phyloP scores from a whole-genome alignment of 1,284 basidiomycete species.

The Apiotrichum siamense region DNA sequence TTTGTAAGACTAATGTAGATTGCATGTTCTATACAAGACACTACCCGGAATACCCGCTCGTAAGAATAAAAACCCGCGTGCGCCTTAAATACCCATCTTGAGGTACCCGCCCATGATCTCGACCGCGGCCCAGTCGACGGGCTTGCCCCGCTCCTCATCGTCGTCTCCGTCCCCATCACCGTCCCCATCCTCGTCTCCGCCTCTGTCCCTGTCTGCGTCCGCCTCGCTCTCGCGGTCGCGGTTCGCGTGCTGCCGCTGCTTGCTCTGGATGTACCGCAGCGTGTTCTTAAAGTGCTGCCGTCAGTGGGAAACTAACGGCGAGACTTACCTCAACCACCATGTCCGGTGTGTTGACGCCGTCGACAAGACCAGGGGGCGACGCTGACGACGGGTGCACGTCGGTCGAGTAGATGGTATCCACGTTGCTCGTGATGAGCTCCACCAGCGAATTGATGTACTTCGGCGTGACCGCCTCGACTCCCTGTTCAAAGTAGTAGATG shows the following conservation, averaged over 20 bases:
- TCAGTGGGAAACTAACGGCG: not conserved
- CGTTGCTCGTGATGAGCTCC: slow-evolving; percentile 82
- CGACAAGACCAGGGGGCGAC: slow-evolving; percentile 72
- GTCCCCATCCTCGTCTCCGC: slow-evolving; percentile 6
- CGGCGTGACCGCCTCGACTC: slow-evolving; percentile 80
- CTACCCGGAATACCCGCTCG: slow-evolving; percentile 1
- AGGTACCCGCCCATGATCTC: slow-evolving; percentile 75
- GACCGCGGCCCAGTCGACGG: slow-evolving; percentile 67
- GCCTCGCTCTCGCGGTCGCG: slow-evolving; percentile 3
- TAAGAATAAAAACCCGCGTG: not conserved
- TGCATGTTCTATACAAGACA: slow-evolving; percentile 7
- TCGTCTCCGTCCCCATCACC: slow-evolving; percentile 21
- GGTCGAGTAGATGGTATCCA: slow-evolving; percentile 74
- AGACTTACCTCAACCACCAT: slow-evolving; percentile 58
- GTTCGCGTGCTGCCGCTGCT: slow-evolving; percentile 32
- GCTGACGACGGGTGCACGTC: slow-evolving; percentile 79
- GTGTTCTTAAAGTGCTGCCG: slow-evolving; percentile 85
- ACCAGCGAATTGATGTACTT: slow-evolving; percentile 92
- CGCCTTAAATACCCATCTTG: slow-evolving; percentile 79
- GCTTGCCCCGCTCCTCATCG: slow-evolving; percentile 41
- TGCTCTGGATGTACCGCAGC: slow-evolving; percentile 63
- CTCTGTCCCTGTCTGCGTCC: too few species aligned
- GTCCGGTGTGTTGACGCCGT: slow-evolving; percentile 82
- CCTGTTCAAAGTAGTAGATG: slow-evolving; percentile 86
- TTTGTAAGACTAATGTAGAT: not conserved